These are phyloP conservation scores for Pythium folliculosum DNA, from an alignment of 352 stramenopile genomes.

Conservation along the genomic window DNA sequence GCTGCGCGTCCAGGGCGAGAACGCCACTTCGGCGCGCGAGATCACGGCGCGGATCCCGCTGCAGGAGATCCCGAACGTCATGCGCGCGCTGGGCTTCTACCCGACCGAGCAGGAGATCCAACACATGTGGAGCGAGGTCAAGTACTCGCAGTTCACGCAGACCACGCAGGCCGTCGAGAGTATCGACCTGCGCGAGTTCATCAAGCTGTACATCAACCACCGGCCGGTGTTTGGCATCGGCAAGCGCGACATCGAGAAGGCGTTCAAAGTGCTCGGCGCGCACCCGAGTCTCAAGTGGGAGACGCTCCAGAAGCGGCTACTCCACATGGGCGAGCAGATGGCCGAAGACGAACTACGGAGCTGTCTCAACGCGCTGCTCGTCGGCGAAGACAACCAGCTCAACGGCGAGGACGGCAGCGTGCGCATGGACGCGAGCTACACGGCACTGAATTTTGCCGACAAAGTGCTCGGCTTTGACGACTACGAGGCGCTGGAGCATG, in stretches of 20 bases:
- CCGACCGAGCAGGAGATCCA: conserved; percentile 90
- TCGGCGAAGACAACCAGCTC: conserved; percentile 34
- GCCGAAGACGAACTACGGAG: conserved; percentile 79
- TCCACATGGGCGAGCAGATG: conserved; percentile 78
- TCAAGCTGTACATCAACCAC: conserved; percentile 94
- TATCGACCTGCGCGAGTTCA: conserved; percentile 73
- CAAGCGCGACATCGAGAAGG: conserved; percentile 76
- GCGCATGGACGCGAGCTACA: conserved; percentile 52
- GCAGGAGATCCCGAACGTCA: conserved; percentile 90
- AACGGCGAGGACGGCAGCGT: conserved; percentile 19
- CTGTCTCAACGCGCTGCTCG: conserved; percentile 72
- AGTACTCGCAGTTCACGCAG: conserved; percentile 79
- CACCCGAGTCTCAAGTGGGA: conserved; percentile 55
- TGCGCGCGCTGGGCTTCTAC: conserved; percentile 93
- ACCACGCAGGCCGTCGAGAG: conserved; percentile 69
- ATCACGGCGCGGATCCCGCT: conserved; percentile 79
- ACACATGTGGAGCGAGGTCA: conserved; percentile 87
- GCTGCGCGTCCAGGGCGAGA: conserved; percentile 90
- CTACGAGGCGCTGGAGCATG: conserved; percentile 46
- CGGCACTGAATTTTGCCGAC: conserved; percentile 70
- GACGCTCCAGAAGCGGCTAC: conserved; percentile 59
- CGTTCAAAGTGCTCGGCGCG: conserved; percentile 58
- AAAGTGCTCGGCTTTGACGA: conserved; percentile 91
- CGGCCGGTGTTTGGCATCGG: conserved; percentile 86
- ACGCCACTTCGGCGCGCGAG: conserved; percentile 69